Evolutionary conservation across 345 rosid genomes (phyloP), one percentile per base, ranked within the genome.

Genomic region (Raphanus sativus): DNA sequence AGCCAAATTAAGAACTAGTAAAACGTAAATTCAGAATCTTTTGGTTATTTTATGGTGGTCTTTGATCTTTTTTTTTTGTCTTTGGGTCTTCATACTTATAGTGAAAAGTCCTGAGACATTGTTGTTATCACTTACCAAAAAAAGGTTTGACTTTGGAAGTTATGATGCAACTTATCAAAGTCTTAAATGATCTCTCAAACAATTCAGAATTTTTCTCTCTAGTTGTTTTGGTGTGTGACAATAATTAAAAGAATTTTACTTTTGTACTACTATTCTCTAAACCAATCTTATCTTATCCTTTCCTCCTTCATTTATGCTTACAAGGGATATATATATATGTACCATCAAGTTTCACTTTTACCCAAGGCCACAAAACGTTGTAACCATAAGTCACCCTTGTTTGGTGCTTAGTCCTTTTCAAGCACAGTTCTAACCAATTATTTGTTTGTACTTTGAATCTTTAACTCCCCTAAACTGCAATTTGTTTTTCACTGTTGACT

Each of bases 321-420:
- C 58, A 25, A 0, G 16, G 7, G 26, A 62, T 34, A 26, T 69
- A 9, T 59, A 13, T 62, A 45, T 54, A 58, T 56, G 52, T 65
- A n/a, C 67, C 4, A 34, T 65, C 67, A 77, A 50, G 72, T 71
- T 77, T 65, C 68, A 71, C 68, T 72, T 78, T 78, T 65, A 78
- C 73, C 54, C 7, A 58, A 24, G 63, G 73, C 73, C 65, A 72
- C 54, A 78, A 45, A 48, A 45, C 71, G 76, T 71, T 77, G 62
- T 28, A 68, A 77, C 67, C 68, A 15, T 59, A 10, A 65, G 68
- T 72, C 52, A 65, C 61, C 61, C 61, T 48, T 25, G 62, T 67
- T 78, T 71, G 77, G 73, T 78, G 50, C 77, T 59, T 78, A 5
- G 72, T 71, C 68, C 62, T 72, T 77, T 78, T 78, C 73, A 66